Evolutionary conservation across 2,329 filamentous ascomycete species (phyloP).

Genomic region (Venturia nashicola): DNA sequence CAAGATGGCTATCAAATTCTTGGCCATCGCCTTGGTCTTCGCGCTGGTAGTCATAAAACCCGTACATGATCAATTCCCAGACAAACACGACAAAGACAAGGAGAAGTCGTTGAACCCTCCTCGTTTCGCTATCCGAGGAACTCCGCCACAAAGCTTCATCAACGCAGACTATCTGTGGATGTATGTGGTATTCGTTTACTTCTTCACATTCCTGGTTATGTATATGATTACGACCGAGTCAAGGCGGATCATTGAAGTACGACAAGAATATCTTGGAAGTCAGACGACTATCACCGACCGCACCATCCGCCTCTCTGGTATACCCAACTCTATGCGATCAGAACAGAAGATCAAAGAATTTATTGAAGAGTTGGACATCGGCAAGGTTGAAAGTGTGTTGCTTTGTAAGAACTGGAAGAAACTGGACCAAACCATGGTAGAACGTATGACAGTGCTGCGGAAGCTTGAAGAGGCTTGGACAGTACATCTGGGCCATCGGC

Average conservation of each 20-base stretch:
- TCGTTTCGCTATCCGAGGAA: not conserved
- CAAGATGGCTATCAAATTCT: constrained; percentile 82
- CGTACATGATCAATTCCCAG: constrained; percentile 59
- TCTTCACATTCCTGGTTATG: constrained; percentile 72
- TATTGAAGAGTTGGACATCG: constrained; percentile 78
- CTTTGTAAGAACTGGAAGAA: constrained; percentile 79
- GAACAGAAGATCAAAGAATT: constrained; percentile 77
- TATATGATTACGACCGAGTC: constrained; percentile 79
- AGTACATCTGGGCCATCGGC: constrained; percentile 52
- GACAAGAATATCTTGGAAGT: constrained; percentile 83
- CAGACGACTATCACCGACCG: constrained; percentile 94
- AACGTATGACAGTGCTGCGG: constrained; percentile 53
- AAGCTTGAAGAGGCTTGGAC: constrained; percentile 78
- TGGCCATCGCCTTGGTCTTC: constrained; percentile 69
- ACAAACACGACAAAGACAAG: constrained; percentile 4
- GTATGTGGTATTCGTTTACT: constrained; percentile 87
- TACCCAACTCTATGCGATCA: constrained; percentile 64
- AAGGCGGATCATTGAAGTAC: constrained; percentile 67
- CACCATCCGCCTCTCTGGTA: constrained; percentile 82
- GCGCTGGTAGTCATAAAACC: constrained; percentile 71
- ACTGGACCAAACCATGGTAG: constrained; percentile 60
- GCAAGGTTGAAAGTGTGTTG: constrained; percentile 76
- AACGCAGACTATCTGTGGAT: constrained; percentile 67
- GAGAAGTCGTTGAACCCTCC: not conserved
- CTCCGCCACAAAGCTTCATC: constrained; percentile 18